Conservation (phyloP, 306 rosid species). For the Prunus persica region DNA sequence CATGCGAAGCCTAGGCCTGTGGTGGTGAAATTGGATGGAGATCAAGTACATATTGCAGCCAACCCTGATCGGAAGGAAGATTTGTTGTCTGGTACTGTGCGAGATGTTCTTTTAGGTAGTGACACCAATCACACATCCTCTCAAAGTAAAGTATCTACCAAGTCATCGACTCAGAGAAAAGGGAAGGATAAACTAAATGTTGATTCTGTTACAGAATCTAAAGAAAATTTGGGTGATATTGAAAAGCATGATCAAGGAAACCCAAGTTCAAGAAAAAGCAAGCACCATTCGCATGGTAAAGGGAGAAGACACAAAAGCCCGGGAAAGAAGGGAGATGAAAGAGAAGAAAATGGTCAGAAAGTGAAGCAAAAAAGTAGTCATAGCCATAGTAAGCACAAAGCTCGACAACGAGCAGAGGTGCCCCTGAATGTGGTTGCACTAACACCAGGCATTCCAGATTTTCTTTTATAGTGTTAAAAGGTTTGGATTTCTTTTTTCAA, state of each 20-base stretch:
- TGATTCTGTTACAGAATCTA: slow-evolving; percentile 38
- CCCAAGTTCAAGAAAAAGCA: slow-evolving; percentile 53
- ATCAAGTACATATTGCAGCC: slow-evolving; percentile 37
- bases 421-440: slow-evolving; percentile 64
- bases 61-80: slow-evolving; percentile 51
- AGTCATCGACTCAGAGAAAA: slow-evolving; percentile 50
- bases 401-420: slow-evolving; percentile 58
- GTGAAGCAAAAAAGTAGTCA: slow-evolving; percentile 63
- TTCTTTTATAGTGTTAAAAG: slow-evolving; percentile 58
- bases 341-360: slow-evolving; percentile 46
- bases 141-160: slow-evolving; percentile 33
- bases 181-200: slow-evolving; percentile 60
- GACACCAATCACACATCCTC: slow-evolving; percentile 40
- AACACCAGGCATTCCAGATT: slow-evolving; percentile 78
- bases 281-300: slow-evolving; percentile 47
- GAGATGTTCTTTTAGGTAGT: slow-evolving; percentile 61
- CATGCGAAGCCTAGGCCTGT: slow-evolving; percentile 80
- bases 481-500: slow-evolving; percentile 28
- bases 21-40: slow-evolving; percentile 89
- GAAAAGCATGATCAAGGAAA: slow-evolving; percentile 44
- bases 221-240: slow-evolving; percentile 52
- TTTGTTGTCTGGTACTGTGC: slow-evolving; percentile 69
- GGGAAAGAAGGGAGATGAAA: slow-evolving; percentile 46
- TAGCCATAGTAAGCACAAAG: slow-evolving; percentile 53
- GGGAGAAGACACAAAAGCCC: slow-evolving; percentile 56